Conservation (phyloP, 257 asterid species). For the Thymus quinquecostatus region DNA sequence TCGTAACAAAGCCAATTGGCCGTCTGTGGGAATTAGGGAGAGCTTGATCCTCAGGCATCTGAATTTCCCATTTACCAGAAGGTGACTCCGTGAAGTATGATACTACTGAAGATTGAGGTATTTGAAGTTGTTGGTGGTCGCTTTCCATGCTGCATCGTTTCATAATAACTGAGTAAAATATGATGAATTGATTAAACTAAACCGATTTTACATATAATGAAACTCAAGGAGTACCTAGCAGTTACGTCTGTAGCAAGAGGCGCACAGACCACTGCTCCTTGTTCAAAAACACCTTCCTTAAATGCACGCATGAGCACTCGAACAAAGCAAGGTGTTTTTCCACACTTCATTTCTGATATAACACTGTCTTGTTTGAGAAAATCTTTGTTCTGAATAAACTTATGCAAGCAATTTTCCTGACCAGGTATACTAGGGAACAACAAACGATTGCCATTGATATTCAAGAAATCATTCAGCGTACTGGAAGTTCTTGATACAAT, state of each 20-base stretch:
- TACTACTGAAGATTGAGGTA: slow-evolving; percentile 51
- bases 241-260: slow-evolving; percentile 62
- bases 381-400: slow-evolving; percentile 51
- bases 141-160: slow-evolving; percentile 52
- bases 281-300: slow-evolving; percentile 78
- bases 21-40: slow-evolving; percentile 48
- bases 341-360: slow-evolving; percentile 36
- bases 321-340: slow-evolving; percentile 47
- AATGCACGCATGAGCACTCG: slow-evolving; percentile 65
- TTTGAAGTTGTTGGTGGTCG: slow-evolving; percentile 52
- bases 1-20: slow-evolving; percentile 83
- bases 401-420: slow-evolving; percentile 45
- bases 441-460: slow-evolving; percentile 37
- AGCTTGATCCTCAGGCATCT: slow-evolving; percentile 54
- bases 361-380: slow-evolving; percentile 37
- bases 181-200: slow-evolving; percentile 2
- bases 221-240: slow-evolving; percentile 47
- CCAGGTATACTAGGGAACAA: slow-evolving; percentile 54
- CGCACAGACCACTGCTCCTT: slow-evolving; percentile 89
- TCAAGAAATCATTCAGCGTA: slow-evolving; percentile 47
- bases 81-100: slow-evolving; percentile 56
- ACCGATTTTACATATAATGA: background rate
- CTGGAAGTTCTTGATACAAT: slow-evolving; percentile 69
- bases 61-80: slow-evolving; percentile 71
- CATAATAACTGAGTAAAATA: slow-evolving; percentile 3